Conservation (phyloP, 768 basidiomycete genomes). For the Grammothele lineata region DNA sequence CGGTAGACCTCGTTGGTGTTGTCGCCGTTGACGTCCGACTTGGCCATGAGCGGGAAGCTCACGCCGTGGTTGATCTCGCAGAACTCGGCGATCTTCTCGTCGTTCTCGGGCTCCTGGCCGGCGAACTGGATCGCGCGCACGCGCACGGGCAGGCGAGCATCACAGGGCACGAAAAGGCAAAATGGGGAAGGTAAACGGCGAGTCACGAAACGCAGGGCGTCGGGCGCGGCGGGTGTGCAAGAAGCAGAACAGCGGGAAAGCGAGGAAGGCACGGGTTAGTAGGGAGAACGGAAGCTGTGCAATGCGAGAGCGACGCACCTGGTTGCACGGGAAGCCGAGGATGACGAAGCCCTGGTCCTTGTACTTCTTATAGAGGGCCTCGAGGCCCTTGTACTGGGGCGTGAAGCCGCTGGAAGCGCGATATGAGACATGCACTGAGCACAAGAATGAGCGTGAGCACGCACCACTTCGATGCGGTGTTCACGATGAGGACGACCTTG, state of each 20-base stretch:
- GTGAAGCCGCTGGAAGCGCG: slow-evolving; percentile 74
- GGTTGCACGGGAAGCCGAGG: slow-evolving; percentile 91
- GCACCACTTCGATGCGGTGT: slow-evolving; percentile 73
- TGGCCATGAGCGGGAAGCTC: slow-evolving; percentile 87
- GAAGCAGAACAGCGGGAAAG: not conserved
- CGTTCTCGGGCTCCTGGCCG: slow-evolving; percentile 80
- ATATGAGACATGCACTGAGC: not conserved
- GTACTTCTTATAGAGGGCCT: slow-evolving; percentile 77
- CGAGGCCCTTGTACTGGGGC: slow-evolving; percentile 78
- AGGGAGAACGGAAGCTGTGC: not conserved
- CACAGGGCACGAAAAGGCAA: too few species aligned
- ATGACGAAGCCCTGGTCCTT: slow-evolving; percentile 71
- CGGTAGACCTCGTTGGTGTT: slow-evolving; percentile 79
- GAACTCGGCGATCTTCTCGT: slow-evolving; percentile 69
- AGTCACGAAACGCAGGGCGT: too few species aligned
- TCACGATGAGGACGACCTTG: slow-evolving; percentile 76
- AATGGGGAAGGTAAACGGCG: too few species aligned
- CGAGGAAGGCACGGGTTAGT: not conserved
- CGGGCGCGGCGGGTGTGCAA: not conserved
- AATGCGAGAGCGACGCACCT: slow-evolving; percentile 37
- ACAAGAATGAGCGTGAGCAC: slow-evolving; percentile 15
- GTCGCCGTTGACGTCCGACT: slow-evolving; percentile 90
- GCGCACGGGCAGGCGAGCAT: not conserved
- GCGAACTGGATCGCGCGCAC: slow-evolving; percentile 52
- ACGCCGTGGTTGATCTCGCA: slow-evolving; percentile 85